These are phyloP conservation scores for Acanthamoeba quina DNA, from an alignment of 208 protist genomes.

Conservation along the genomic window DNA sequence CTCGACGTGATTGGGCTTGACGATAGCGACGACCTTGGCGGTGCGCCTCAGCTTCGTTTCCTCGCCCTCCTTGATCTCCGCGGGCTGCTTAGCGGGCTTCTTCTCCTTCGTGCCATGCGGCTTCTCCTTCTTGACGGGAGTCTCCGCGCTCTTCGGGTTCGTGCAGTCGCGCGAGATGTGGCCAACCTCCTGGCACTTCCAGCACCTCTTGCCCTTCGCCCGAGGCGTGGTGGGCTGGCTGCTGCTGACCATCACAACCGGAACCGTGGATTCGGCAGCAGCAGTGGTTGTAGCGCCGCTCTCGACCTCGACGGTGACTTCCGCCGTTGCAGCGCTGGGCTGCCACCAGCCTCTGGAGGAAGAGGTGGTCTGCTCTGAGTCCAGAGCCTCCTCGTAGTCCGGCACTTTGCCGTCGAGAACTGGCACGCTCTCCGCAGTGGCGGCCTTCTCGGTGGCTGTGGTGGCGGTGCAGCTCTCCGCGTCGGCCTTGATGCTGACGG, in stretches of 20 bases:
- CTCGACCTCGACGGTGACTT: not conserved
- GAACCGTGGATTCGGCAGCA: not conserved
- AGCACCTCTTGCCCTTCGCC: conserved; percentile 34
- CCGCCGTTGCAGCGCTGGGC: not conserved
- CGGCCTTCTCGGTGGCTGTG: not conserved
- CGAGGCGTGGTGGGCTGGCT: not conserved
- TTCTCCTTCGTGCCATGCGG: not conserved
- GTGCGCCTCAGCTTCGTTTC: conserved; percentile 59
- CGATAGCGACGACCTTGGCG: conserved; percentile 77
- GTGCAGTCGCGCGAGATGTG: conserved; percentile 59
- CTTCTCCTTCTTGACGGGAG: conserved; percentile 35
- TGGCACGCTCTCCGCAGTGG: too few species aligned
- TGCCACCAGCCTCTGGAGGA: not conserved
- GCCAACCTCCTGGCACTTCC: conserved; percentile 25
- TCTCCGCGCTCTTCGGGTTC: not conserved
- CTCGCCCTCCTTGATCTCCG: conserved; percentile 17
- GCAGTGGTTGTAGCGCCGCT: not conserved
- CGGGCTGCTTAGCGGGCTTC: not conserved
- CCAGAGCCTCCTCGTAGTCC: not conserved
- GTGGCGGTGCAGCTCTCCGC: not conserved
- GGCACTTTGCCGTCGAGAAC: not conserved
- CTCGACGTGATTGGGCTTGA: conserved; percentile 74
- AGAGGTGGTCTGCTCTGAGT: not conserved
- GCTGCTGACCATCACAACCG: not conserved
- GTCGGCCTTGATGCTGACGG: not conserved